Percentiles rank a stretch among this genome's conserved stretches.
These are phyloP conservation scores for Solanum piurae DNA, from an alignment of 257 asterid genomes.

Conservation along the genomic window DNA sequence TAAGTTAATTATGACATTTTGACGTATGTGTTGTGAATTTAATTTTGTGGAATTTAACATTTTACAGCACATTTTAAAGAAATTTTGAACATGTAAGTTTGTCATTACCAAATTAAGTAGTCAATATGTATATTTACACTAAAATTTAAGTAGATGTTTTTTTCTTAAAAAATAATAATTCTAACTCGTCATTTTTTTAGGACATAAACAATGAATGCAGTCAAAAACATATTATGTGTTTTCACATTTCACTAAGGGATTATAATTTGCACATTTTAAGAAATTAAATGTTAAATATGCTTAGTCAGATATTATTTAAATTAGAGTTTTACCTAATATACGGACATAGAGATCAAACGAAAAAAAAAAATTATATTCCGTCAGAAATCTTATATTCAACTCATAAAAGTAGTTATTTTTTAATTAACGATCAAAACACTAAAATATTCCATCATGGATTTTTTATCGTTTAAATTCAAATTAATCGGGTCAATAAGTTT, in stretches of 20 bases:
- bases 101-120: not conserved
- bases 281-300: not conserved
- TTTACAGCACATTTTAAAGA: not conserved
- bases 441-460: not conserved
- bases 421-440: not conserved
- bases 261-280: not conserved
- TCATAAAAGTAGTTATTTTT: not conserved
- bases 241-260: not conserved
- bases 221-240: not conserved
- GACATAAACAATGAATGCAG: not conserved
- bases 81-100: not conserved
- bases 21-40: not conserved
- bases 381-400: accelerated
- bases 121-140: not conserved
- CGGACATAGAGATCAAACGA: not conserved
- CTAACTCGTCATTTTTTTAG: not conserved
- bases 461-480: not conserved
- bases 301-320: not conserved
- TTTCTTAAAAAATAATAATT: not conserved
- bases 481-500: not conserved
- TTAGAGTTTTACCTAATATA: not conserved
- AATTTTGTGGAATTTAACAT: not conserved
- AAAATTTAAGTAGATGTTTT: not conserved
- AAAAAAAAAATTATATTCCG: not conserved
- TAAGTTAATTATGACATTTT: not conserved